Conservation (phyloP, 73 alveolate genomes). For the Stentor roeselii region DNA sequence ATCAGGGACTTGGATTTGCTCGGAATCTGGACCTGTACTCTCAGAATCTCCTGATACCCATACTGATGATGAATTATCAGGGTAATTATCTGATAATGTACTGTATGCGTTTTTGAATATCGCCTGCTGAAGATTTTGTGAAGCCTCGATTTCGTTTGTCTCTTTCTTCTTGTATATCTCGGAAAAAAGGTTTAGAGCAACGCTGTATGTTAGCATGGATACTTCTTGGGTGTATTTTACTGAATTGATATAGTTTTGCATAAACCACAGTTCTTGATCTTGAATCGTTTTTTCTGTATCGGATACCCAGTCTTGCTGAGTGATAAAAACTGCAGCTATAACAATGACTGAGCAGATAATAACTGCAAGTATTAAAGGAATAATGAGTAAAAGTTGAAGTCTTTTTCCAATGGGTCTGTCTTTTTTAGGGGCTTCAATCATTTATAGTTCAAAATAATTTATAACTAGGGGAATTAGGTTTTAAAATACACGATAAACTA, state of each 20-base stretch:
- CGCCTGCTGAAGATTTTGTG: neutral
- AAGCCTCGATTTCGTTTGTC: neutral
- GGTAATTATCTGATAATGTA: neutral
- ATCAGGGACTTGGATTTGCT: neutral
- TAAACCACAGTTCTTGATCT: conserved; percentile 2
- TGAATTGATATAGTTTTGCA: neutral
- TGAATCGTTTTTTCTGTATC: neutral
- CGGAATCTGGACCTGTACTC: neutral
- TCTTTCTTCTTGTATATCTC: too few relatives aligned
- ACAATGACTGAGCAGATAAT: neutral
- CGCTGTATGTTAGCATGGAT: neutral
- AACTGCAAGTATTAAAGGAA: neutral
- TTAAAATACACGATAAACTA: too few relatives aligned
- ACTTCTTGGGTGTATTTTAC: neutral
- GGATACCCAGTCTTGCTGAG: neutral
- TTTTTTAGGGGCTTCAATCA: neutral
- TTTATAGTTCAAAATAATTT: too few relatives aligned
- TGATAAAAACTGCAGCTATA: neutral
- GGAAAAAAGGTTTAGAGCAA: too few relatives aligned
- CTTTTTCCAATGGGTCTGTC: conserved; percentile 9
- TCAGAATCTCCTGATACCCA: neutral
- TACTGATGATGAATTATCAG: neutral
- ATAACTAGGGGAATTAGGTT: too few relatives aligned
- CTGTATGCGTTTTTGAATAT: neutral
- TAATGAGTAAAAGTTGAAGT: neutral